These are phyloP conservation scores for Hyaloscypha finlandica DNA, from an alignment of 495 filamentous ascomycete genomes.

Conservation along the genomic window DNA sequence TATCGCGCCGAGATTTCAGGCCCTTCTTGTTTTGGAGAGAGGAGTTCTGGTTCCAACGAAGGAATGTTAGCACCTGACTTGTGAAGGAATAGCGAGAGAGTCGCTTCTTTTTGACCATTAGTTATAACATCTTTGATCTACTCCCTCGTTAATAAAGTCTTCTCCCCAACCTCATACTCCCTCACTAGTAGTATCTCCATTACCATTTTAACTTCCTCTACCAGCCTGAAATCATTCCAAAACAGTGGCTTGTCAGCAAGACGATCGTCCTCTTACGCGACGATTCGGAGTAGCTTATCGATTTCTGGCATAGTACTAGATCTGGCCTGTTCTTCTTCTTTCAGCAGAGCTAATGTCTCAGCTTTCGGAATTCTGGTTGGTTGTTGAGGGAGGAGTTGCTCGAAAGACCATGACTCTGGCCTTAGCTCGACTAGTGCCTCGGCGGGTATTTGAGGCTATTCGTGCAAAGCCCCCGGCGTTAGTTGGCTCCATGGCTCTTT, in stretches of 20 bases:
- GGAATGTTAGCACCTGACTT: too few species aligned
- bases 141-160: too few species aligned
- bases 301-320: constrained; percentile 15
- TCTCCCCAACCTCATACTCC: background rate
- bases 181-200: background rate
- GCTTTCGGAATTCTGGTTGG: constrained; percentile 1
- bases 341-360: constrained; percentile 3
- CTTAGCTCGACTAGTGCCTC: too few species aligned
- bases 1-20: too few species aligned
- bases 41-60: too few species aligned
- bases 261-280: constrained; percentile 5
- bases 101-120: constrained; percentile 2
- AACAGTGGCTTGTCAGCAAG: constrained; percentile 11
- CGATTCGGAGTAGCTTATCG: constrained; percentile 6
- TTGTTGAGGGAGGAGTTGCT: constrained; percentile 8
- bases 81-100: constrained; percentile 8
- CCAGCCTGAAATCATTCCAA: constrained; percentile 13
- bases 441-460: too few species aligned
- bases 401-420: background rate
- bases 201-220: constrained; percentile 1
- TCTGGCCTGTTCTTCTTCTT: constrained; percentile 6
- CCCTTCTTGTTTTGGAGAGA: too few species aligned
- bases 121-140: too few species aligned
- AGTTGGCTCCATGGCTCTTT: too few species aligned
- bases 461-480: too few species aligned